Base-by-base conservation (phyloP, 2,329 filamentous ascomycete species). In the Microascus cirrosus region DNA sequence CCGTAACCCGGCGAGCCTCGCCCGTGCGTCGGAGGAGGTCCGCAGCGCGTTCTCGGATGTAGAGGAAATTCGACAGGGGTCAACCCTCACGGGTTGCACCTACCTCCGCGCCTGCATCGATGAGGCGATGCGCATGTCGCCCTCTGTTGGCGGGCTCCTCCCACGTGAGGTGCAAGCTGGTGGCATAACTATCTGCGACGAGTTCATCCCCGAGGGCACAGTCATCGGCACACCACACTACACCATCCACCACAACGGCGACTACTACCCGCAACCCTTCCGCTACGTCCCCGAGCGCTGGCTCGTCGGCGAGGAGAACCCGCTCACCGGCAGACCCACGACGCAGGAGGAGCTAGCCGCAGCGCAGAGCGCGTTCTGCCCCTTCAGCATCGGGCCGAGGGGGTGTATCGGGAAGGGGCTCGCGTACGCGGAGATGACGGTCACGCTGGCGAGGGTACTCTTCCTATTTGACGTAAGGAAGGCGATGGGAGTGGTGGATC, bases 401-500 rank as follows among this genome's bases (percentile, higher is more conserved):
- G 85, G 85, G 2, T 90, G 87, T 65, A 87, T 90, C 58, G 87
- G 86, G 0, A 89, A 89, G 75, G 78, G 79, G 0, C 70, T 88
- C 52, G 85, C 85, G 1, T 86, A 88, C 63, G 76, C 81, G 52
- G 85, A 89, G 73, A 80, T 88, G 78, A 80, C 74, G 56, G 78
- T 81, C 5, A 80, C 83, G 2, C 68, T 89, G 58, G 85, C 84
- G 36, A 70, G 84, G 15, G 74, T 83, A 22, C 65, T 89, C 59
- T 87, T 74, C 62, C 60, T 81, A 63, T 88, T 84, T 60, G 85
- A 87, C 60, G 62, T 87, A 69, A 71, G 80, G 52, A 73, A 71
- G 64, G 75, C 80, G 0, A 65, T 73, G 1, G 76, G 77, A 1
- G 72, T 80, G 1, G 67, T 63, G 10, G 80, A 80, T 59, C 76